These are phyloP conservation scores for Ganoderma boninense DNA, from an alignment of 1,284 basidiomycete species.

Conservation along the genomic window DNA sequence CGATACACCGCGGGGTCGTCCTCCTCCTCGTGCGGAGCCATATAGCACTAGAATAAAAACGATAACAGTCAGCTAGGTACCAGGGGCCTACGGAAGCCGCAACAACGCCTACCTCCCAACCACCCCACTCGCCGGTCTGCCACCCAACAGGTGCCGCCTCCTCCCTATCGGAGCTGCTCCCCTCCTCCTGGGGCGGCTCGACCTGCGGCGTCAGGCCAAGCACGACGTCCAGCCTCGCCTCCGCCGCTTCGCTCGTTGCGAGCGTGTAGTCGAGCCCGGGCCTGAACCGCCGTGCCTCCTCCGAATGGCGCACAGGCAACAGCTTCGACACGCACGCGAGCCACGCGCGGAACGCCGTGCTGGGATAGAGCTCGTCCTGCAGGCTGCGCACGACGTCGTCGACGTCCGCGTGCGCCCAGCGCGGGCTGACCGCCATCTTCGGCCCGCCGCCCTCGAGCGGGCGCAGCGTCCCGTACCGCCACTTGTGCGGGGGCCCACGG, in stretches of 20 bases:
- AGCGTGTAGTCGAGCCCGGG: constrained; percentile 97
- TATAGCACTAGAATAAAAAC: constrained; percentile 74
- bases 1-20: constrained; percentile 96
- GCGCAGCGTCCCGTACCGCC: constrained; percentile 84
- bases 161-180: constrained; percentile 44
- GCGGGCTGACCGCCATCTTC: constrained; percentile 51
- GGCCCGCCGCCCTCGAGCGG: constrained; percentile 29
- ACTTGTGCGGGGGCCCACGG: constrained; percentile 93
- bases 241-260: constrained; percentile 87
- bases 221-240: constrained; percentile 87
- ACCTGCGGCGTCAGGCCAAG: constrained; percentile 89
- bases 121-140: constrained; percentile 86
- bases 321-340: constrained; percentile 82
- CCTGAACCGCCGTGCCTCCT: constrained; percentile 88
- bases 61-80: constrained; percentile 14
- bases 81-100: background rate
- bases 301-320: constrained; percentile 75
- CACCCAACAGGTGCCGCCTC: constrained; percentile 57
- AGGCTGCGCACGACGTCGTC: constrained; percentile 70
- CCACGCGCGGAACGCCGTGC: constrained; percentile 85
- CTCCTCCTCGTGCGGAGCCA: constrained; percentile 92
- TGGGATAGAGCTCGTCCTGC: constrained; percentile 71
- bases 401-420: constrained; percentile 59
- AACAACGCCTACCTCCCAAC: constrained; percentile 81
- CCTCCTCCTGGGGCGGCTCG: constrained; percentile 45